Evolutionary conservation across 257 asterid genomes (phyloP), one percentile per base, ranked within the genome.

Genomic region (Eucommia ulmoides): DNA sequence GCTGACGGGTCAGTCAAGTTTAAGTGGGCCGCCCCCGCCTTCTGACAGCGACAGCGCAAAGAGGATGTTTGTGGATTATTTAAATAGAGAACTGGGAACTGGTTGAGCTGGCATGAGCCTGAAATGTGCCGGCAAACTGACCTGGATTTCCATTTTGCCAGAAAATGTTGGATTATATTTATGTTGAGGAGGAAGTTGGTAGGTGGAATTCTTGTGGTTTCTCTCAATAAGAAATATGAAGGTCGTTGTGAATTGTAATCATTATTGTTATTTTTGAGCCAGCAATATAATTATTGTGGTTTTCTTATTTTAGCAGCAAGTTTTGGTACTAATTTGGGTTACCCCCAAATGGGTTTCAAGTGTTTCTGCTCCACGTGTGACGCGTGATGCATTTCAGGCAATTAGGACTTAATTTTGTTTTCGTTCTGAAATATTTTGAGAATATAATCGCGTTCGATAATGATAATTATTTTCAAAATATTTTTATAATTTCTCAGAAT

Each of bases 21-120:
- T 91, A 68, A 86, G 94, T 35, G 99, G 99, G 3, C 93, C 84
- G 0, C 85, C 95, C 3, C 95, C 95, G 23, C 87, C 99, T 23
- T 76, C 89, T 0, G 94, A 91, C 59, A 80, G 87, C 23, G 84
- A 73, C 21, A 86, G 87, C 58, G 89, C 87, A 24, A 91, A 86
- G 73, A 81, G 95, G 71, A 83, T 91, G 99, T 91, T 86, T 75
- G 89, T 79, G 54, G 96, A 91, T 81, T 91, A 91, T 73, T 75
- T 91, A 71, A 91, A 86, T 58, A 77, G 95, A 55, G 96, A 91
- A 70, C 58, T 86, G 24, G 83, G 81, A 29, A 71, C 64, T 46
- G 33, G 59, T 55, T 83, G 59, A 77, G 55, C 55, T 38, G 49
- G 44, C n/a, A 1, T 2, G 11, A 35, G 9, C n/a, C 16, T 15